Percentiles rank a stretch among this genome's conserved stretches.
These are phyloP conservation scores for Chrysanthemum seticuspe DNA, from an alignment of 129 eudicot species.

Conservation along the genomic window DNA sequence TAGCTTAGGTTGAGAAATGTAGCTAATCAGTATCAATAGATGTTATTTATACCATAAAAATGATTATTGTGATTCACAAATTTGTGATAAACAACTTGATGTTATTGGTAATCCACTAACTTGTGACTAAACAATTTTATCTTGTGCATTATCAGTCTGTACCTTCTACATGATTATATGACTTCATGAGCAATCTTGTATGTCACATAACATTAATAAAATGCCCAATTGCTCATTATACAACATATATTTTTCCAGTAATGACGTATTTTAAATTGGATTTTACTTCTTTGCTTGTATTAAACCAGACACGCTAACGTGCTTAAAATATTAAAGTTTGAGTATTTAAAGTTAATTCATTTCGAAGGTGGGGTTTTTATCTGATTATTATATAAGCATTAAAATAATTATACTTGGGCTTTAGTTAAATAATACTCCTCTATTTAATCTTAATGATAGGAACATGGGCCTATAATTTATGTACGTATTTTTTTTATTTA, in stretches of 20 bases:
- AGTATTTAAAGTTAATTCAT: constrained; percentile 8
- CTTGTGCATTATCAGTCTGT: too few species aligned
- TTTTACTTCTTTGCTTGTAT: constrained; percentile 16
- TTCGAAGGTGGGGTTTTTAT: constrained; percentile 29
- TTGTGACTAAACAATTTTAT: too few species aligned
- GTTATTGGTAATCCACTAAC: too few species aligned
- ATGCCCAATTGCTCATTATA: too few species aligned
- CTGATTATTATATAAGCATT: constrained; percentile 23
- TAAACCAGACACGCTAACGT: constrained; percentile 18
- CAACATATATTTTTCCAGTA: constrained; percentile 8
- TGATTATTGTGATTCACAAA: too few species aligned
- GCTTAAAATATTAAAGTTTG: constrained; percentile 22
- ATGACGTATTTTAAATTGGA: constrained; percentile 35
- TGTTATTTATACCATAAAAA: too few species aligned
- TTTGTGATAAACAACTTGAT: too few species aligned
- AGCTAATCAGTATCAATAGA: too few species aligned
- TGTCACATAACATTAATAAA: too few species aligned
- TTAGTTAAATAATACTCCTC: background rate
- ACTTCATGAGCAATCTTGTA: too few species aligned
- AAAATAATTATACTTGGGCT: constrained; percentile 12
- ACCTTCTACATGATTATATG: too few species aligned
- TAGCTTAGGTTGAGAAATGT: too few species aligned
- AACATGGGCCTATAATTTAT: constrained; percentile 31
- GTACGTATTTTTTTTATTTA: constrained; percentile 20
- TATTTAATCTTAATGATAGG: constrained; percentile 10